Conservation (phyloP, 2,329 filamentous ascomycete genomes). For the Penicillium paneum region DNA sequence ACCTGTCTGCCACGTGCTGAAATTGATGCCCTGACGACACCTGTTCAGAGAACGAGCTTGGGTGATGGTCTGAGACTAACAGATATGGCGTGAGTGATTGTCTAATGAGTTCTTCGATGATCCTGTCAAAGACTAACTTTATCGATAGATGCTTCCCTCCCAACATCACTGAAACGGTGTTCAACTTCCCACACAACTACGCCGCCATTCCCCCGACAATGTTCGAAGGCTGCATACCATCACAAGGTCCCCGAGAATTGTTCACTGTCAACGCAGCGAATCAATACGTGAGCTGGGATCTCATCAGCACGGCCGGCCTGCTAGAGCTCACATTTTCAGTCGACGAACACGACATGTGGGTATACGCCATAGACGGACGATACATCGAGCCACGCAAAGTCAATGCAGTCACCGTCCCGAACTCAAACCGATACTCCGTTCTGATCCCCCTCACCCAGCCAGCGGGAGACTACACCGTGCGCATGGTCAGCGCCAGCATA, state of each 20-base stretch:
- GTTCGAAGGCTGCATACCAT: conserved; percentile 24
- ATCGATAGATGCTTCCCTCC: conserved; percentile 26
- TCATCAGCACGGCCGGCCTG: conserved; percentile 37
- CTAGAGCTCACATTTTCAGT: conserved; percentile 40
- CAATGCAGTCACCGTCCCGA: conserved; percentile 35
- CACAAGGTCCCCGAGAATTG: conserved; percentile 25
- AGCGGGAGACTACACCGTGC: conserved; percentile 53
- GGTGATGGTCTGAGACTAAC: conserved; percentile 23
- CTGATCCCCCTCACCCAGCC: conserved; percentile 45
- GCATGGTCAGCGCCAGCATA: conserved; percentile 48
- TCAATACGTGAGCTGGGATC: conserved; percentile 39
- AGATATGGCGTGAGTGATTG: conserved; percentile 26
- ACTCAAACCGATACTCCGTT: conserved; percentile 43
- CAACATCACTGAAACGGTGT: conserved; percentile 12
- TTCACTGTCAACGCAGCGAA: conserved; percentile 33
- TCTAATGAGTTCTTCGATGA: not conserved
- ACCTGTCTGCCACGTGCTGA: conserved; percentile 22
- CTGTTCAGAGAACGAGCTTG: conserved; percentile 9
- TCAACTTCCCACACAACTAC: conserved; percentile 20
- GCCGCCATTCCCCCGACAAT: conserved; percentile 20
- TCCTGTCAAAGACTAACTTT: not conserved
- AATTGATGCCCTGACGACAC: conserved; percentile 35
- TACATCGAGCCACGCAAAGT: conserved; percentile 43
- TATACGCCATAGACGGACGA: conserved; percentile 47
- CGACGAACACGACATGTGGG: conserved; percentile 46